Conservation (phyloP, 164 flowering plant species). For the Euptelea pleiosperma region DNA sequence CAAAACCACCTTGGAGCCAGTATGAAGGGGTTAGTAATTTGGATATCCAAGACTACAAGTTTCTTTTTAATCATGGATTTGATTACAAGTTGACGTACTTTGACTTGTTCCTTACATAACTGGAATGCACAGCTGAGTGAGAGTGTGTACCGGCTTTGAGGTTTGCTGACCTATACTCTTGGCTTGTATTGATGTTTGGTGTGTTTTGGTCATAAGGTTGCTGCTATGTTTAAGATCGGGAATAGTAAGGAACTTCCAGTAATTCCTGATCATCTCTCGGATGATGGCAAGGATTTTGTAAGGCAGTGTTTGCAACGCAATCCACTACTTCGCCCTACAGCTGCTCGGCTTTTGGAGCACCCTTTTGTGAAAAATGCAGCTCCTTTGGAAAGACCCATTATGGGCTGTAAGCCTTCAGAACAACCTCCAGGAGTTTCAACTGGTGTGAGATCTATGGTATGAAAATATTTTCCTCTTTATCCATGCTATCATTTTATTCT, state of each 20-base stretch:
- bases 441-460: constrained; percentile 58
- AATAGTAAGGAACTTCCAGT: constrained; percentile 89
- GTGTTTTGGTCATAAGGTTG: constrained; percentile 47
- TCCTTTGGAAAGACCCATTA: constrained; percentile 50
- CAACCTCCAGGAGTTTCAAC: constrained; percentile 29
- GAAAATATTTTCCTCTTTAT: constrained; percentile 1
- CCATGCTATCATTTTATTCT: no score
- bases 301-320: constrained; percentile 75
- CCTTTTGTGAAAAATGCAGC: constrained; percentile 80
- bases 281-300: constrained; percentile 86
- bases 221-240: constrained; percentile 95
- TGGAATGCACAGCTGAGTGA: neutral
- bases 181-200: constrained; percentile 7
- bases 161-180: neutral
- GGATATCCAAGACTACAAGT: constrained; percentile 1
- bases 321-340: constrained; percentile 75
- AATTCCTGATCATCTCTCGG: constrained; percentile 85
- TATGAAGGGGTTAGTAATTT: constrained; percentile 69
- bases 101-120: neutral
- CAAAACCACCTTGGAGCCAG: constrained; percentile 93
- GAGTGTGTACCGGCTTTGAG: no score
- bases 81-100: no score
- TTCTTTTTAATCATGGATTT: no score
- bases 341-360: constrained; percentile 83
- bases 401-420: constrained; percentile 43